These are phyloP conservation scores for Talaromyces funiculosus DNA, from an alignment of 2,329 filamentous ascomycete species.

Conservation along the genomic window DNA sequence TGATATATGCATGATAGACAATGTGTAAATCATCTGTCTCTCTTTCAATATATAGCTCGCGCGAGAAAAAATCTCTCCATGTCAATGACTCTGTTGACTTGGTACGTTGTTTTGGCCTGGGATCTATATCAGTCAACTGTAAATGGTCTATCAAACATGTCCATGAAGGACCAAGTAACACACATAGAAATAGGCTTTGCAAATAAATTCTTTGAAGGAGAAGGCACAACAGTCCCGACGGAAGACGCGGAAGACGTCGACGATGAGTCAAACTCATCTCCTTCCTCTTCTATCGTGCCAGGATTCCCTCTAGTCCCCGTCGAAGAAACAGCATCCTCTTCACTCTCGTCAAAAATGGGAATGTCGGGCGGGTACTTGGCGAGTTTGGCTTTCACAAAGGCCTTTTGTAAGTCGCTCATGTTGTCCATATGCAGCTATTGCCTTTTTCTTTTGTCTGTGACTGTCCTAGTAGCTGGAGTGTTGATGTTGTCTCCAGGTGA, in stretches of 20 bases:
- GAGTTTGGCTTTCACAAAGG: constrained; percentile 72
- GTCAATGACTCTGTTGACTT: constrained; percentile 60
- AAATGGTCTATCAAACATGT: not conserved
- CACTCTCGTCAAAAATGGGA: constrained; percentile 38
- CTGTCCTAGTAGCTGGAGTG: not conserved
- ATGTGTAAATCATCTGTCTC: constrained; percentile 42
- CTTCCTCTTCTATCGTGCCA: constrained; percentile 8
- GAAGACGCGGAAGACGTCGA: constrained; percentile 81
- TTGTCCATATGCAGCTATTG: constrained; percentile 7
- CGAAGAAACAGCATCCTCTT: constrained; percentile 25
- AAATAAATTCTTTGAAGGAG: constrained; percentile 66
- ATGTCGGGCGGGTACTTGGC: constrained; percentile 55
- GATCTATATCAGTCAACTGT: not conserved
- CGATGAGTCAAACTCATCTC: constrained; percentile 56
- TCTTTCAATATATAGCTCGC: constrained; percentile 66
- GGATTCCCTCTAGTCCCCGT: constrained; percentile 33
- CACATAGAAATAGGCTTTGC: constrained; percentile 61
- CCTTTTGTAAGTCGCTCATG: constrained; percentile 78
- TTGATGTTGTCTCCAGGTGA: not conserved
- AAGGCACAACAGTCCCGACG: constrained; percentile 83
- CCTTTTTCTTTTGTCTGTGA: not conserved
- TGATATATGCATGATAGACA: constrained; percentile 81
- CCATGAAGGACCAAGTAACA: constrained; percentile 20
- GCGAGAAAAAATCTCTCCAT: constrained; percentile 88
- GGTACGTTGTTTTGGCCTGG: constrained; percentile 29